Base-by-base conservation (phyloP, 73 alveolate genomes). In the Paramecium biaurelia region DNA sequence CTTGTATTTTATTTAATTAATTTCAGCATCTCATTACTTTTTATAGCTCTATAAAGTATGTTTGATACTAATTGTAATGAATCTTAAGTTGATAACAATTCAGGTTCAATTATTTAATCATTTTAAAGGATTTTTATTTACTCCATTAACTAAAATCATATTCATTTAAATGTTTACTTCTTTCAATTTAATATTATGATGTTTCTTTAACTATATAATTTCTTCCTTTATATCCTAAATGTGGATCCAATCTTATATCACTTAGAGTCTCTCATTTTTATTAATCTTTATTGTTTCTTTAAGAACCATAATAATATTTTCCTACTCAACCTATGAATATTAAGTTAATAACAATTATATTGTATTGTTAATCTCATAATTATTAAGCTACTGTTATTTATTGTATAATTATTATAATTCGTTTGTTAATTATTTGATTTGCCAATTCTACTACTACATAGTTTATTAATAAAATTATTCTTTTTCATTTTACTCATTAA, bases 1-100 rank as follows among this genome's bases (percentile, higher is more conserved):
- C 90, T 79, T 34, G 47, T 38, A 47, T 47, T 79, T 24, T 21
- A 45, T 79, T 79, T 79, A 2, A 79, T 79, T 24, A 79, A 43
- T 42, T 32, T 42, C 11, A 79, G 45, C 90, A 79, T 79, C 28
- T 79, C 90, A 79, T 45, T 79, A 43, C 90, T 79, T 79, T 79
- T 79, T 24, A 79, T 43, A 20, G 90, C 70, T 79, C 74, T 38
- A 43, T 47, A 23, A 5, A 79, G 18, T n/a, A 79, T 42, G 30
- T 79, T 79, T 20, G 90, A 43, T 47, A 79, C 90, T 18, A 79
- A 11, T 23, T 32, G 32, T 8, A 79, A 41, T 21, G 74, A 37
- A 8, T 79, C 90, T 47, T 79, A 45, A 43, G 90, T 79, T 5
- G 90, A 79, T 21, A 79, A 43, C 35, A 79, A 45, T 79, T 79